Evolutionary conservation across 306 rosid genomes (phyloP), one percentile per base, ranked within the genome.

Genomic region (Canavalia gladiata): DNA sequence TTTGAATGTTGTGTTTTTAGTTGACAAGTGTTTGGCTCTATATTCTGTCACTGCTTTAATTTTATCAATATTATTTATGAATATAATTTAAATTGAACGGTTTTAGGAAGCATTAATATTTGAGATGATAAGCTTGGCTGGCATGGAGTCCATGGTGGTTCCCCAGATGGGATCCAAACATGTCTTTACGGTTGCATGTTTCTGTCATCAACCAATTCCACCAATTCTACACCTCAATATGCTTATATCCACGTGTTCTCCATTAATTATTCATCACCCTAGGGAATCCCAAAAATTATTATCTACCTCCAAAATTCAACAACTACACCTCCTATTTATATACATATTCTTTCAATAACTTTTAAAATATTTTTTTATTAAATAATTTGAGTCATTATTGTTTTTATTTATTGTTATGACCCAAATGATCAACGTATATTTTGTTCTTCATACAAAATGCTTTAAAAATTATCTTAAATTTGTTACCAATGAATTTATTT

Each of bases 141-240:
- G 41, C 41, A 2, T 37, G 41, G 2, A 2, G 41, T 37, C 3
- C 3, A 37, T 18, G 41, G 41, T 37, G 41, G 41, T 37, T 37
- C 47, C 49, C 64, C 46, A 8, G n/a, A 72, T 54, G 66, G 11
- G 29, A 28, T 28, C n/a, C 12, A 74, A 28, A 43, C 57, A 58
- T 56, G 69, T 46, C 30, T n/a, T 37, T 75, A 6, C 41, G 58
- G 69, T 59, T 75, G 46, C 68, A 43, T 58, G 78, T 74, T 74
- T 59, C 68, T 74, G 51, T 57, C 78, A 57, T 56, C 18, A 10
- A 56, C 18, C 28, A 56, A 37, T 55, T 39, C 55, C 77, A 9
- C 51, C 30, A 11, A 41, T 56, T 45, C 46, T 13, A 63, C 45
- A 4, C 2, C 9, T 57, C 11, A 55, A 6, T 54, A 18, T 35